Conservation (phyloP, 1,284 basidiomycete species). For the Trichosporon asahii region DNA sequence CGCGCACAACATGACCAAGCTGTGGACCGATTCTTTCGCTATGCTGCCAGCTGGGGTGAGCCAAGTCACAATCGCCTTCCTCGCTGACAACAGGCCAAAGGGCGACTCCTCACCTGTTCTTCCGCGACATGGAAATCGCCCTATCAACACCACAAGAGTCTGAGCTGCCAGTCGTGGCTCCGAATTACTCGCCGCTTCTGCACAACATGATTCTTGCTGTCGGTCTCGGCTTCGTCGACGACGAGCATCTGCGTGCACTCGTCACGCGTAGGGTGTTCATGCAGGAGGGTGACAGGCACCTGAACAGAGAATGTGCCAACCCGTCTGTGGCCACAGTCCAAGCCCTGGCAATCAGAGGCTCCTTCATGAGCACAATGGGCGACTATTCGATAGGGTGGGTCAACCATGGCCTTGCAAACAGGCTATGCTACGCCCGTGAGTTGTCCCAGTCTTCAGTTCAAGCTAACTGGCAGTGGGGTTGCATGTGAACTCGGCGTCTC, state of each 20-base stretch:
- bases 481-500: conserved; percentile 25
- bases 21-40: conserved; percentile 36
- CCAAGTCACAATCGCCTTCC: neutral
- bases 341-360: conserved; percentile 60
- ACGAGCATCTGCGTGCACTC: conserved; percentile 55
- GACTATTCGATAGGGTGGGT: conserved; percentile 36
- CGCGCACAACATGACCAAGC: conserved; percentile 28
- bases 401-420: conserved; percentile 27
- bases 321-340: conserved; percentile 62
- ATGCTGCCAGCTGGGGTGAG: conserved; percentile 33
- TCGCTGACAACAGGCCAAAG: conserved; percentile 18
- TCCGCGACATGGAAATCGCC: conserved; percentile 24
- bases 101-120: conserved; percentile 24
- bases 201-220: conserved; percentile 66
- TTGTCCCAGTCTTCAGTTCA: neutral
- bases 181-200: conserved; percentile 67
- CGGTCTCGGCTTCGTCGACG: conserved; percentile 60
- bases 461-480: conserved; percentile 27
- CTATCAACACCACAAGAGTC: conserved; percentile 45
- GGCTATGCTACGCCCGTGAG: conserved; percentile 31
- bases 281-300: conserved; percentile 57
- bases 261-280: conserved; percentile 58
- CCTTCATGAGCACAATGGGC: conserved; percentile 57
- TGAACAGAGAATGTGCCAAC: conserved; percentile 60
- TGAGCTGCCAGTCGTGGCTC: conserved; percentile 39